Conservation (phyloP, 352 stramenopile species). For the Phytophthora pini region DNA sequence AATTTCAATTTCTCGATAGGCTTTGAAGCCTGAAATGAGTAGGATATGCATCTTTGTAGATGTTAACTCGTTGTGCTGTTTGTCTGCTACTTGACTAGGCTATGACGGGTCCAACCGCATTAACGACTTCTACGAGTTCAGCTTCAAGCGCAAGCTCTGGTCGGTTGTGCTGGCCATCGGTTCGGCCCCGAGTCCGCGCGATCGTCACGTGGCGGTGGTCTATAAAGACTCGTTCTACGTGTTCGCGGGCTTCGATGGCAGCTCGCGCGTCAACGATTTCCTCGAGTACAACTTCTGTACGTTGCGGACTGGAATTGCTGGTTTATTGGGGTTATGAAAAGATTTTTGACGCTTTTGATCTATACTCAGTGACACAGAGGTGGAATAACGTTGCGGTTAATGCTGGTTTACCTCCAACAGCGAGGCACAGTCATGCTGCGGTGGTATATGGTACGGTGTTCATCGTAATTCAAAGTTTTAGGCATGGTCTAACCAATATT, state of each 20-base stretch:
- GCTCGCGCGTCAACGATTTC: constrained; percentile 94
- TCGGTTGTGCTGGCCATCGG: constrained; percentile 72
- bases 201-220: constrained; percentile 94
- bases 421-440: constrained; percentile 96
- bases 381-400: constrained; percentile 79
- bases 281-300: constrained; percentile 95
- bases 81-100: constrained; percentile 41
- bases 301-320: constrained; percentile 9
- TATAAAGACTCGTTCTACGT: constrained; percentile 95
- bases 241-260: constrained; percentile 95
- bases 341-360: constrained; percentile 10
- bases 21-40: no score
- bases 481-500: neutral
- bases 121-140: constrained; percentile 96
- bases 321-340: constrained; percentile 1
- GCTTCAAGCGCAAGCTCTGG: constrained; percentile 87
- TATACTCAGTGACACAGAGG: constrained; percentile 69
- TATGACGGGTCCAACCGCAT: constrained; percentile 94
- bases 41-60: neutral
- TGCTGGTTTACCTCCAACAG: constrained; percentile 88
- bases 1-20: no score
- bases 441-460: constrained; percentile 78
- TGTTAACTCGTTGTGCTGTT: neutral
- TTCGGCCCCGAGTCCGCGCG: constrained; percentile 86
- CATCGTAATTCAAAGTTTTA: neutral